Evolutionary conservation across 2,329 filamentous ascomycete genomes (phyloP).

Genomic region (Epichloe sp.): DNA sequence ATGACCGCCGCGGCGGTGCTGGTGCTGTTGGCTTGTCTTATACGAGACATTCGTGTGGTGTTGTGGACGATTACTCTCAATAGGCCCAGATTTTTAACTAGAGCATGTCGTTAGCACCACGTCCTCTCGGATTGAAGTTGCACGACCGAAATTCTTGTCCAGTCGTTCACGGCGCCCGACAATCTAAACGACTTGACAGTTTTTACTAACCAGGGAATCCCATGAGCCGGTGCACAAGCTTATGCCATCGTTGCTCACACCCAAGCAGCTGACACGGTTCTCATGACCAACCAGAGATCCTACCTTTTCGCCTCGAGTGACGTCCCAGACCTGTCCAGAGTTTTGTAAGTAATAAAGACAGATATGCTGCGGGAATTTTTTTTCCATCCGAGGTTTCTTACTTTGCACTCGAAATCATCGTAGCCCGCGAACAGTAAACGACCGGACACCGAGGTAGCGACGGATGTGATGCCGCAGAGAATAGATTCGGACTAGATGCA

Average conservation of each 20-base stretch:
- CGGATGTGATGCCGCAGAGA: constrained; percentile 93
- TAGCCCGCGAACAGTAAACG: constrained; percentile 93
- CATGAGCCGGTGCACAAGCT: constrained; percentile 98
- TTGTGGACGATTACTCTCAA: constrained; percentile 28
- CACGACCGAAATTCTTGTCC: no score
- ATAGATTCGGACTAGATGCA: constrained; percentile 75
- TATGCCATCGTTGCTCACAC: constrained; percentile 97
- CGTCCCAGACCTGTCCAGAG: constrained; percentile 77
- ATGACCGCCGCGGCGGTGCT: constrained; percentile 12
- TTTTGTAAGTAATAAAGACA: constrained; percentile 5
- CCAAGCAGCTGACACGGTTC: constrained; percentile 96
- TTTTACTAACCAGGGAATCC: constrained; percentile 81
- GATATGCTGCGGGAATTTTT: not conserved
- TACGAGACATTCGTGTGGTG: constrained; percentile 14
- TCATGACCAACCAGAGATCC: constrained; percentile 94
- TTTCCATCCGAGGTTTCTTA: constrained; percentile 24
- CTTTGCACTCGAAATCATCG: constrained; percentile 99
- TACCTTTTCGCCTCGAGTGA: constrained; percentile 91
- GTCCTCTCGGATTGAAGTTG: not conserved
- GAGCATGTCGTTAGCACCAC: constrained; percentile 7
- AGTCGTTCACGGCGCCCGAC: not conserved
- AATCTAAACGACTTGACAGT: not conserved
- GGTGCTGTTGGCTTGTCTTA: constrained; percentile 17
- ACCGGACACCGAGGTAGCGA: constrained; percentile 94
- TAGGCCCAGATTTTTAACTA: constrained; percentile 84